phyloP scores from a whole-genome alignment of 2,329 filamentous ascomycete genomes.

The Exophiala xenobiotica region DNA sequence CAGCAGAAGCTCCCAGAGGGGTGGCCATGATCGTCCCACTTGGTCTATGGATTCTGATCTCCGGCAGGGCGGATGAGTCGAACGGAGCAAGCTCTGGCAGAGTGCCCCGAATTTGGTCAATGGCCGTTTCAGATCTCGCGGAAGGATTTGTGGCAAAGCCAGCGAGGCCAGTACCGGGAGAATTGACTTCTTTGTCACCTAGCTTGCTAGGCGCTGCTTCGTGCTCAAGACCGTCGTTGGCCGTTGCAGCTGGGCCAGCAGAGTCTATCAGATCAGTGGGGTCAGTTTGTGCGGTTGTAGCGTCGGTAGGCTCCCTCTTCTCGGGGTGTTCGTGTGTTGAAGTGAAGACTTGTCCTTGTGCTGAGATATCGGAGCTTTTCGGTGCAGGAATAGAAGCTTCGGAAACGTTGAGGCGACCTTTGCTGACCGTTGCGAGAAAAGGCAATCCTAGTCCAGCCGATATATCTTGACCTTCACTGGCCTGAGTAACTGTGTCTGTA shows the following conservation, averaged over 20 bases:
- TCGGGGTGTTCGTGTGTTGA: constrained; percentile 12
- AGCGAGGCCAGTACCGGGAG: background rate
- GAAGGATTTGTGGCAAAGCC: background rate
- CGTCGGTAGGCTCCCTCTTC: background rate
- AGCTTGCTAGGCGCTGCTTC: too few species aligned
- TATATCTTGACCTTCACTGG: constrained; percentile 12
- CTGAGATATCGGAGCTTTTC: constrained; percentile 16
- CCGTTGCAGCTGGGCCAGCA: too few species aligned
- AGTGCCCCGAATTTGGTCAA: background rate
- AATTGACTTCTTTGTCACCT: too few species aligned
- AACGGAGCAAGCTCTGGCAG: background rate
- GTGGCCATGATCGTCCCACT: constrained; percentile 16
- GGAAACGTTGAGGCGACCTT: constrained; percentile 23
- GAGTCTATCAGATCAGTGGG: too few species aligned
- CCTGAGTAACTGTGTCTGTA: background rate
- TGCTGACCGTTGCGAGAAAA: constrained; percentile 16
- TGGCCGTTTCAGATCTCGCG: constrained; percentile 1
- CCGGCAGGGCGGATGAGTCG: constrained; percentile 4
- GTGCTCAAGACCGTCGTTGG: too few species aligned
- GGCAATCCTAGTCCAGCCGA: constrained; percentile 10
- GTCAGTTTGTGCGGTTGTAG: background rate
- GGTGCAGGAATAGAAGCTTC: constrained; percentile 22
- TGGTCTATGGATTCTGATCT: constrained; percentile 22
- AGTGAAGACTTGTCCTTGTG: constrained; percentile 20
- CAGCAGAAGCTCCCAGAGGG: constrained; percentile 4